Evolutionary conservation across 495 filamentous ascomycete genomes (phyloP).

Genomic region (Aspergillus sclerotioniger): DNA sequence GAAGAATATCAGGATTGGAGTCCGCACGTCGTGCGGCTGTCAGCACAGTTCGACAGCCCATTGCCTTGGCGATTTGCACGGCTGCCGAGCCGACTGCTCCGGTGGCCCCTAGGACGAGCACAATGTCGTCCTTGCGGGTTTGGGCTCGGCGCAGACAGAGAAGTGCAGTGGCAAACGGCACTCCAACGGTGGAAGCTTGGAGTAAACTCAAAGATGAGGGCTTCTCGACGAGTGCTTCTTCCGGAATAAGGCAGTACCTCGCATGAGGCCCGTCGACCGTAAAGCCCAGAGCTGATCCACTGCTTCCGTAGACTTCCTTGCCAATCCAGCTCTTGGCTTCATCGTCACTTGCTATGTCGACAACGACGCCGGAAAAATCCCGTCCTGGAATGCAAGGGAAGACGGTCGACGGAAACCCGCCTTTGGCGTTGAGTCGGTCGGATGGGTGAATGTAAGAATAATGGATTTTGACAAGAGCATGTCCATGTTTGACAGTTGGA

Average conservation of each 20-base stretch:
- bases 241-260: background rate
- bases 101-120: background rate
- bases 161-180: background rate
- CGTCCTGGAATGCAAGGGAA: background rate
- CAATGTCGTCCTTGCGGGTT: background rate
- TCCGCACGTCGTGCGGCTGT: background rate
- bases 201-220: background rate
- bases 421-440: background rate
- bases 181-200: background rate
- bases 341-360: background rate
- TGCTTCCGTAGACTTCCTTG: background rate
- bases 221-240: background rate
- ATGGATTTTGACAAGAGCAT: background rate
- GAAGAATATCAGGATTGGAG: background rate
- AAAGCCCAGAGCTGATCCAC: background rate
- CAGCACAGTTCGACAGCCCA: background rate
- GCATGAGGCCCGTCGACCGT: background rate
- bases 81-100: background rate
- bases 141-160: background rate
- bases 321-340: background rate
- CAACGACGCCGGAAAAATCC: background rate
- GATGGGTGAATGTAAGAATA: constrained; percentile 1
- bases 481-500: background rate
- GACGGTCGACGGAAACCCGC: background rate
- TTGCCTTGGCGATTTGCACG: background rate